Base-by-base conservation (phyloP, 257 asterid genomes). In the Apocynum venetum region DNA sequence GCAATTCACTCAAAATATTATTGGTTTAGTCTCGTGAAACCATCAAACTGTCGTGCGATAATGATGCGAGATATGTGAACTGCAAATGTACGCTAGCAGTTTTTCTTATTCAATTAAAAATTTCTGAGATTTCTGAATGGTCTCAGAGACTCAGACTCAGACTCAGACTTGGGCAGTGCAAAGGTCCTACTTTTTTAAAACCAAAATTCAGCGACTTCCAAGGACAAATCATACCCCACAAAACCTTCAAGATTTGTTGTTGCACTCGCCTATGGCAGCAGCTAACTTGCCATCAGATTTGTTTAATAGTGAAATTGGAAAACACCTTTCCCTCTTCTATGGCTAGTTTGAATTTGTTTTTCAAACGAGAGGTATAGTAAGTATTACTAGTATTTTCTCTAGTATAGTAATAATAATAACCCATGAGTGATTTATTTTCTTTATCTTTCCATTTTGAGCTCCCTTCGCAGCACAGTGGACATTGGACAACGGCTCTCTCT, bases 121-220 rank as follows among this genome's bases (percentile, higher is more conserved):
- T 48, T 44, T 47, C 40, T 67, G 72, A 80, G 83, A 72, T 48
- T 44, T 47, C 40, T 67, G 72, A 40, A 38, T 12, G 72, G 6
- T 67, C 31, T 63, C 31, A 25, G 31, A 25, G 31, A 25, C 52
- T 35, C 8, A 66, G 52, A 57, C 63, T 57, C 88, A 80, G 88
- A 77, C 90, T 89, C 78, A 80, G 88, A 77, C 90, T 89, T 77
- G 92, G 91, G 93, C 93, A 89, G 93, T 86, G 93, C 89, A 82
- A 64, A 57, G 40, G 51, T 61, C 74, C 76, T 76, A 78, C 81
- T 41, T 88, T 84, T 77, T 85, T 75, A 71, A 81, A 77, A 84
- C 77, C 52, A 41, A 35, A 81, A 65, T 41, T 76, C 43, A 0
- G 17, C 56, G 3, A 53, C 59, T 35, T 48, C 59, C 80, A 72